Base-by-base conservation (phyloP, 805 yeast species). In the Hanseniaspora pseudoguilliermondii region DNA sequence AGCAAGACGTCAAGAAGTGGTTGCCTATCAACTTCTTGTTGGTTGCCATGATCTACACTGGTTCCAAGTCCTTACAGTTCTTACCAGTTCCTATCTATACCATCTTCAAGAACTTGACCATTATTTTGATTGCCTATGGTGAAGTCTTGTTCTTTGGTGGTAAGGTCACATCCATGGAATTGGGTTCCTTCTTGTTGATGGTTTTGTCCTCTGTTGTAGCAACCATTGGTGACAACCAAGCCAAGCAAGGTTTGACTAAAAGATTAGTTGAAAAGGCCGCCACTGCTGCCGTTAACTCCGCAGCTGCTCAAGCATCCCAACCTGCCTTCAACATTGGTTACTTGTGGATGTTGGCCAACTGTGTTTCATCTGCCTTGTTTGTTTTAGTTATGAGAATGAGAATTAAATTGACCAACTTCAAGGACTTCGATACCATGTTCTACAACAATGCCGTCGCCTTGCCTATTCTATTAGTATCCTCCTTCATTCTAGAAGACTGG, bases 91-190 rank as follows among this genome's bases (percentile, higher is more conserved):
- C 98, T 54, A 95, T 93, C 58, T 93, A 89, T 78, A 93, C 98
- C 61, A 91, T 93, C 64, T 93, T 93, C 84, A 93, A 93, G 79
- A 93, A 93, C 73, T 80, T 93, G 71, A 91, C 98, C 59, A 93
- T 93, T 67, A 91, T 93, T 62, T 75, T 93, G 67, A 93, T 93
- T 69, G 97, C 98, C 38, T 93, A 93, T 69, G 97, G 97, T 75
- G 98, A 93, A 74, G 97, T 91, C 38, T 64, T 93, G 59, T 91
- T 96, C 95, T 93, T 91, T 65, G 96, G 96, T 59, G 97, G 97
- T 61, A 72, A 76, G 59, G 96, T 91, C 64, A 82, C 96, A 54
- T 71, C 90, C 40, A 83, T 90, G 93, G 89, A 95, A 48, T 75
- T 93, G 61, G 83, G 88, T 43, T 85, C 97, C 1, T 93, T 93